Conservation (phyloP, 768 basidiomycete species). For the Flagelloscypha sp. region DNA sequence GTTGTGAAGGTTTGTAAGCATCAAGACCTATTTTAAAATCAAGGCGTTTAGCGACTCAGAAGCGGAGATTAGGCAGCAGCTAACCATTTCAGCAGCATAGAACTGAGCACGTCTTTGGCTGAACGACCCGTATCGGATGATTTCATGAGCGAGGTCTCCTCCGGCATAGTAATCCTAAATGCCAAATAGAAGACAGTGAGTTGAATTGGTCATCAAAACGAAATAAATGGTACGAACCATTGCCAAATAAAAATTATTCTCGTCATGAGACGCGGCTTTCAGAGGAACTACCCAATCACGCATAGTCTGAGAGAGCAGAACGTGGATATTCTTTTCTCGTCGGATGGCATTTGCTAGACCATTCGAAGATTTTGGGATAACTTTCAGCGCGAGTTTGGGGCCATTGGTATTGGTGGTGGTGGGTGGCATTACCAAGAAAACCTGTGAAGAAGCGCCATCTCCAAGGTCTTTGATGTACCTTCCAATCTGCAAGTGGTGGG, state of each 20-base stretch:
- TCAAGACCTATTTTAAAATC: slow-evolving; percentile 15
- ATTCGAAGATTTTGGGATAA: slow-evolving; percentile 17
- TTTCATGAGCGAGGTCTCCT: slow-evolving; percentile 23
- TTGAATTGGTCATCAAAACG: background rate
- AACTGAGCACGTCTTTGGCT: slow-evolving; percentile 19
- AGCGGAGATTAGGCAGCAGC: slow-evolving; percentile 2
- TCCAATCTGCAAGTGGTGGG: too few relatives aligned
- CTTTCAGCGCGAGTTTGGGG: slow-evolving; percentile 23
- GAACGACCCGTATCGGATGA: slow-evolving; percentile 18
- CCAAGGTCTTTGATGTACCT: too few relatives aligned
- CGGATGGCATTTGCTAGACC: slow-evolving; percentile 11
- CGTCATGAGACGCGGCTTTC: slow-evolving; percentile 12
- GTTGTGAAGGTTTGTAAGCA: slow-evolving; percentile 15
- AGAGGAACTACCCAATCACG: slow-evolving; percentile 8
- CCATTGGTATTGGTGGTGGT: too few relatives aligned
- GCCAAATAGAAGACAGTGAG: background rate
- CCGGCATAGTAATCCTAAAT: slow-evolving; percentile 17
- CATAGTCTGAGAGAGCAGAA: slow-evolving; percentile 10
- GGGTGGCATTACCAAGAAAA: too few relatives aligned
- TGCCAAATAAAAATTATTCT: slow-evolving; percentile 9
- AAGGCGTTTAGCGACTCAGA: background rate
- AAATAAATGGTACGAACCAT: slow-evolving; percentile 6
- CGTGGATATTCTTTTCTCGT: slow-evolving; percentile 14
- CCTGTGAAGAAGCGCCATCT: too few relatives aligned
- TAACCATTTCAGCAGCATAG: slow-evolving; percentile 28